phyloP scores from a whole-genome alignment of 2,329 filamentous ascomycete species.

The Rutstroemia sp. region DNA sequence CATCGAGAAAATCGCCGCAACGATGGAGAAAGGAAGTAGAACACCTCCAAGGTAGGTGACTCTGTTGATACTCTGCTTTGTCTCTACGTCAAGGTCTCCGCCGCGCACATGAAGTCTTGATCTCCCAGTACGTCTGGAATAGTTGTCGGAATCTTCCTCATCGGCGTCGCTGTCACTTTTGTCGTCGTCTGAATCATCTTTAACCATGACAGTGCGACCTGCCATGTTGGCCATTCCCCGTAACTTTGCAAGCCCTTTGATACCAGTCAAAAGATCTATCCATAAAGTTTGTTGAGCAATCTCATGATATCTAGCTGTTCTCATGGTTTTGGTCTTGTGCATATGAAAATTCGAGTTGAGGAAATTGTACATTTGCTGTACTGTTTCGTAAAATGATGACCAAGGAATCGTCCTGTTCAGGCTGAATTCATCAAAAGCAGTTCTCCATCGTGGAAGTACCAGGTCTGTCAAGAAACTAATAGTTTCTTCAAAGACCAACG shows the following conservation, averaged over 20 bases:
- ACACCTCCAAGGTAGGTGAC: conserved; percentile 1
- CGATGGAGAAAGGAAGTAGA: conserved; percentile 1
- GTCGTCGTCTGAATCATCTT: not conserved
- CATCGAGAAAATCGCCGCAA: conserved; percentile 3
- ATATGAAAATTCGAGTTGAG: not conserved
- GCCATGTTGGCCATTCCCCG: not conserved
- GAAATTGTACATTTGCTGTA: not conserved
- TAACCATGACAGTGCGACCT: not conserved
- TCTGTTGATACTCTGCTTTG: conserved; percentile 3
- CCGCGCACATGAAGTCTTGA: not conserved
- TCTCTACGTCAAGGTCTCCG: conserved; percentile 1
- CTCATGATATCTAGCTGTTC: not conserved
- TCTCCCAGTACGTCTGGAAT: not conserved
- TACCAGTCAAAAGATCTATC: not conserved
- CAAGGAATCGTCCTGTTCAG: not conserved
- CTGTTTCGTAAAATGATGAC: not conserved
- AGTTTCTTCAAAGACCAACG: not conserved
- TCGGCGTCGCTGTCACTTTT: not conserved
- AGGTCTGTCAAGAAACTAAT: not conserved
- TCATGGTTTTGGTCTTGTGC: not conserved
- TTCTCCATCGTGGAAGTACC: not conserved
- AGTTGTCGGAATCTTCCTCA: not conserved
- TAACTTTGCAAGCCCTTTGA: not conserved
- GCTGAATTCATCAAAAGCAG: not conserved
- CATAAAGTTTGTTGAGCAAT: not conserved